Evolutionary conservation across 2,329 filamentous ascomycete species (phyloP).

Genomic region (Microsporum audouinii): DNA sequence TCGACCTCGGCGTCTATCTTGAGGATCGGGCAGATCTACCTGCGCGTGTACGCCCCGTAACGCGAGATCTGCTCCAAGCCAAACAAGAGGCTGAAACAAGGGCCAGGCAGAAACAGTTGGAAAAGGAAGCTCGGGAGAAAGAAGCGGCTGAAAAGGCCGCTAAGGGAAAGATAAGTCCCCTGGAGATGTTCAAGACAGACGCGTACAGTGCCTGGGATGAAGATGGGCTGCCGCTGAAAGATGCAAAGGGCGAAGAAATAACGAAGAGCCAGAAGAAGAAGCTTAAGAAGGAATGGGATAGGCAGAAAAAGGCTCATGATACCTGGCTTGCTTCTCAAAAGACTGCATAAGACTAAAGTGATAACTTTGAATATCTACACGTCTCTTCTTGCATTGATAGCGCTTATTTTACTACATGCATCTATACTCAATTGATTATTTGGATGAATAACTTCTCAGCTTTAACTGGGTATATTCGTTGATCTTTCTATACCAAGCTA

Average conservation of each 20-base stretch:
- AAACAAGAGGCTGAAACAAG: constrained; percentile 39
- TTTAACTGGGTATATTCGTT: neutral
- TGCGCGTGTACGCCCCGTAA: constrained; percentile 61
- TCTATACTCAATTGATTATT: neutral
- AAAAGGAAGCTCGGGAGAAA: constrained; percentile 48
- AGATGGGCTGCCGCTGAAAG: constrained; percentile 66
- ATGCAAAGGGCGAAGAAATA: constrained; percentile 66
- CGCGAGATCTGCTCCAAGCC: constrained; percentile 44
- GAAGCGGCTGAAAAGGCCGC: constrained; percentile 43
- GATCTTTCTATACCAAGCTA: neutral
- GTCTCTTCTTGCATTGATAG: neutral
- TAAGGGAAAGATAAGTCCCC: constrained; percentile 46
- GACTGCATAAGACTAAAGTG: neutral
- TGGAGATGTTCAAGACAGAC: constrained; percentile 46
- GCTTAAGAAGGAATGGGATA: constrained; percentile 78
- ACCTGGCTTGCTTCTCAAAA: constrained; percentile 36
- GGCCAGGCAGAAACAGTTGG: constrained; percentile 40
- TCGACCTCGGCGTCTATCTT: constrained; percentile 72
- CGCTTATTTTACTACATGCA: neutral
- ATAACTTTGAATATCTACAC: neutral
- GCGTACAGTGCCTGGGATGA: constrained; percentile 72
- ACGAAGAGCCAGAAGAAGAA: constrained; percentile 72
- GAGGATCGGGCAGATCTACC: constrained; percentile 63
- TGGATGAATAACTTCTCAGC: neutral
- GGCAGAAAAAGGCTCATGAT: constrained; percentile 75